Base-by-base conservation (phyloP, 1,139 yeast genomes). In the Yamadazyma songkhlaensis region DNA sequence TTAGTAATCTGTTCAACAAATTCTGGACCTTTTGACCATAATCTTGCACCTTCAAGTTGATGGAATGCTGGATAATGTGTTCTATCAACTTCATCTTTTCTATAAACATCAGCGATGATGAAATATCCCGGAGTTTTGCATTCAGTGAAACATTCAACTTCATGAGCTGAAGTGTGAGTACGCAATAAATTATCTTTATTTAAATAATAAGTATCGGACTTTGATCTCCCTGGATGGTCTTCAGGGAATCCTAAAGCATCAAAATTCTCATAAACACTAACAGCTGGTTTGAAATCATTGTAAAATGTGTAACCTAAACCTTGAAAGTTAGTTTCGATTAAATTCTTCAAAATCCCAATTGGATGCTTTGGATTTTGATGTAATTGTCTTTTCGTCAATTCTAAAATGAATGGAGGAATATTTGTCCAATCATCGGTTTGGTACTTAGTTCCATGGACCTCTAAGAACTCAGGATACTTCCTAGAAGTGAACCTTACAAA, bases 121-220 rank as follows among this genome's bases (percentile, higher is more conserved):
- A 92, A 74, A 59, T 87, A 92, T 0, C 97, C 98, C 0, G 95
- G 90, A 0, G 95, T 86, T 25, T 72, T 55, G 38, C 82, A 73
- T 3, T 44, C 49, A 35, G 69, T 69, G 62, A 89, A 92, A 55
- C 96, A 87, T 53, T 85, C 89, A 46, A 77, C 76, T 60, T 92
- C 98, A 59, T 92, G 99, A 0, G 98, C 98, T 1, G 97, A 89
- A 0, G 99, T 92, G 55, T 92, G 99, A 0, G 99, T 92, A 51
- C 97, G 70, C 44, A 92, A 66, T 28, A 94, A 66, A 30, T 83
- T 67, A 11, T 74, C 73, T 42, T 79, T 71, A 60, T 92, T 90
- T 42, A 92, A 60, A 57, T 92, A 92, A 59, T 92, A 92, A 0
- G 98, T 92, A 57, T 92, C 98, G 3, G 96, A 85, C 52, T 78